phyloP scores from a whole-genome alignment of 441 rosid species.

The Pelargonium citronellum region DNA sequence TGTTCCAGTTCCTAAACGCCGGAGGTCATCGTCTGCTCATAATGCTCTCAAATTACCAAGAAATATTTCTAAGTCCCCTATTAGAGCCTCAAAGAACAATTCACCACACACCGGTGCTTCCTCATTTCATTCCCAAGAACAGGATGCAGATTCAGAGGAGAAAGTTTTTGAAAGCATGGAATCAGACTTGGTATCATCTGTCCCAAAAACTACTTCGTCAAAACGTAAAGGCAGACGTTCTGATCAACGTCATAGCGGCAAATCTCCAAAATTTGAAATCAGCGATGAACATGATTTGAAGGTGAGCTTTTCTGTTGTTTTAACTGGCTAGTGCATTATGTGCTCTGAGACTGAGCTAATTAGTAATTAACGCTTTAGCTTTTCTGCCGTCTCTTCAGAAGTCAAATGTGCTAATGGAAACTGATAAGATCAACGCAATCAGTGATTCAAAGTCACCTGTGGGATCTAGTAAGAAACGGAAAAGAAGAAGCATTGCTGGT shows the following conservation, averaged over 20 bases:
- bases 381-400: conserved; percentile 26
- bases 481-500: conserved; percentile 66
- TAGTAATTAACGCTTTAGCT: conserved; percentile 7
- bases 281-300: conserved; percentile 40
- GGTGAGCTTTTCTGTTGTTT: conserved; percentile 37
- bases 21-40: conserved; percentile 58
- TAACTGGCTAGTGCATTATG: conserved; percentile 11
- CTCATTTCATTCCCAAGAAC: conserved; percentile 16
- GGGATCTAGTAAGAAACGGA: conserved; percentile 67
- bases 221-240: conserved; percentile 43
- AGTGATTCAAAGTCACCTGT: conserved; percentile 41
- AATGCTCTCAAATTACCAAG: conserved; percentile 49
- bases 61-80: conserved; percentile 32
- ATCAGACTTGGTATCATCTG: conserved; percentile 38
- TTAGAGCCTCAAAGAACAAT: conserved; percentile 33
- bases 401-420: conserved; percentile 34
- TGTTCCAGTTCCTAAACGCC: conserved; percentile 65
- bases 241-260: conserved; percentile 35
- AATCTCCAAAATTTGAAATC: conserved; percentile 42
- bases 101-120: conserved; percentile 31
- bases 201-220: conserved; percentile 38
- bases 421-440: conserved; percentile 29
- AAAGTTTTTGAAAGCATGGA: conserved; percentile 35
- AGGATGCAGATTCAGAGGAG: conserved; percentile 34
- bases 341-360: conserved; percentile 12